Evolutionary conservation across 2,329 filamentous ascomycete species (phyloP), one percentile per base, ranked within the genome.

Genomic region (Pestalotiopsis fici): DNA sequence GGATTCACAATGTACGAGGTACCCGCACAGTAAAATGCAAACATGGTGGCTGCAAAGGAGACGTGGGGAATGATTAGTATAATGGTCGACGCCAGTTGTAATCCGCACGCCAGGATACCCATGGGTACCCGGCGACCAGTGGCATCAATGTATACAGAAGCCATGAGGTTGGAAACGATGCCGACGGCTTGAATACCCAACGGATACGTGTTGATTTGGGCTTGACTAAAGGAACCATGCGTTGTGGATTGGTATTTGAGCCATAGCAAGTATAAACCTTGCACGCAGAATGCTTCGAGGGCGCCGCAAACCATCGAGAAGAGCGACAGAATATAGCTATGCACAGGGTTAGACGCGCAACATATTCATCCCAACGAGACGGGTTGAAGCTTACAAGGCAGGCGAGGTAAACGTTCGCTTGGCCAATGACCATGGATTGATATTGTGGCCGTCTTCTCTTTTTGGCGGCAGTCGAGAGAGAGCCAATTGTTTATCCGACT

Each of bases 1-100:
- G 79, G 79, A 35, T 81, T 80, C n/a, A 80, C 77, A 21, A 80
- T 80, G 60, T 81, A 81, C 11, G 77, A 76, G 2, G 78, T 81
- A 0, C 79, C 79, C 2, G 78, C 73, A 4, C 79, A 71, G 66
- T 81, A 81, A 64, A 77, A 79, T 0, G 78, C 79, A 56, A 79
- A 77, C 64, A 81, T 78, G 0, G 74, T 76, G 4, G 73, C 78
- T 0, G 73, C 74, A 15, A 74, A 75, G 0, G 79, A 69, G 0
- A 80, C 68, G 18, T 65, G 69, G 2, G 75, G 78, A 13, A 79
- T 63, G n/a, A 80, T 70, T 4, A 80, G 72, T 9, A 81, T 72
- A 7, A 76, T 69, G 4, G 76, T 73, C 1, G 74, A 72, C 15
- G 78, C 47, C 3, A 81, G 71, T 64, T 81, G 79, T n/a, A 81